Evolutionary conservation across 2,329 filamentous ascomycete genomes (phyloP).

Genomic region (Beauveria brongniartii): DNA sequence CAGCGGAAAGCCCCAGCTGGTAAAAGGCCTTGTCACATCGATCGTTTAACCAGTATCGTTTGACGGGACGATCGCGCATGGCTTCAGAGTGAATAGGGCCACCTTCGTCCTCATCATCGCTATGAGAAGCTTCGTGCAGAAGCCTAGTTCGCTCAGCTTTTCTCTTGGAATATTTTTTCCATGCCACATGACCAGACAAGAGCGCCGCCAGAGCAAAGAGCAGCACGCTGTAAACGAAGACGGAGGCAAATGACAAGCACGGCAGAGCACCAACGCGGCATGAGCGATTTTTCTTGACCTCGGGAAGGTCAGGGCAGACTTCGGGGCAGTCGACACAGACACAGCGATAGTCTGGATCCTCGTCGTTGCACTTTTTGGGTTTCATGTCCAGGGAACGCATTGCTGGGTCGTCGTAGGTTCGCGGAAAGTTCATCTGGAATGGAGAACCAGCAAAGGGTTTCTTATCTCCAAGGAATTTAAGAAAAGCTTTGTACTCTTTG

Average conservation of each 20-base stretch:
- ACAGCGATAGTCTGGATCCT: constrained; percentile 78
- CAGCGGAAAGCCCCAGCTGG: constrained; percentile 69
- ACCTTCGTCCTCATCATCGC: constrained; percentile 90
- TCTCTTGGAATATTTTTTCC: constrained; percentile 62
- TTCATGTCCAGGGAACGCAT: constrained; percentile 66
- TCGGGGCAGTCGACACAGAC: constrained; percentile 88
- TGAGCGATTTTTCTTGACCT: constrained; percentile 57
- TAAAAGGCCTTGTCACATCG: constrained; percentile 75
- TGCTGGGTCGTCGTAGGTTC: constrained; percentile 50
- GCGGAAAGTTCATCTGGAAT: constrained; percentile 94
- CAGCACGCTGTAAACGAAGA: constrained; percentile 74
- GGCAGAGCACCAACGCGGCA: constrained; percentile 85
- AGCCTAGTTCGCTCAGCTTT: constrained; percentile 79
- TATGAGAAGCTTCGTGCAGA: constrained; percentile 73
- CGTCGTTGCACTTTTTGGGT: constrained; percentile 82
- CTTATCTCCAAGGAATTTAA: constrained; percentile 90
- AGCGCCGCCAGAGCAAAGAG: constrained; percentile 58
- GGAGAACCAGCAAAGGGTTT: constrained; percentile 78
- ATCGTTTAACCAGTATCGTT: constrained; percentile 75
- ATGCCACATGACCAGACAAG: constrained; percentile 67
- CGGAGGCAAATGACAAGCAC: constrained; percentile 86
- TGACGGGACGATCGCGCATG: constrained; percentile 70
- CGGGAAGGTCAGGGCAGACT: constrained; percentile 75
- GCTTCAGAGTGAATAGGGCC: constrained; percentile 66
- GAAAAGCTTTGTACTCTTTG: constrained; percentile 76